Evolutionary conservation across 2,329 filamentous ascomycete genomes (phyloP).

Genomic region (Cercospora sesami): DNA sequence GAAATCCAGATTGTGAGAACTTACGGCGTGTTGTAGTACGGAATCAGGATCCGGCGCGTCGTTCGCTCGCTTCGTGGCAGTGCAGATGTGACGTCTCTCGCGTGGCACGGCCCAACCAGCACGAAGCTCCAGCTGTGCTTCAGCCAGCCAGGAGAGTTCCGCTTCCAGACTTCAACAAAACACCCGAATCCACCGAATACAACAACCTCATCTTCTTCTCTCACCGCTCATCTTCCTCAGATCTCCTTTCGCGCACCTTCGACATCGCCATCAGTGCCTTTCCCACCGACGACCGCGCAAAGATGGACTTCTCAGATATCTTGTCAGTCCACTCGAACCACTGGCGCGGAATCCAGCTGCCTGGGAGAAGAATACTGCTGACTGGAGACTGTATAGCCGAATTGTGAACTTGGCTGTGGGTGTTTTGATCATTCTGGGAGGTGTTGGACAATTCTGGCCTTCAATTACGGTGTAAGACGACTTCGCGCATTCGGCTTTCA

Average conservation of each 20-base stretch:
- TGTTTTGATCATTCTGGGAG: constrained; percentile 83
- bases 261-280: background rate
- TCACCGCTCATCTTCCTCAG: background rate
- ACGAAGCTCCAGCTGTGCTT: constrained; percentile 11
- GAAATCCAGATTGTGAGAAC: background rate
- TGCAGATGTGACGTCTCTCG: background rate
- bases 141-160: constrained; percentile 5
- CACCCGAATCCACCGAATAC: constrained; percentile 7
- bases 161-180: constrained; percentile 15
- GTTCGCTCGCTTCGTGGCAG: background rate
- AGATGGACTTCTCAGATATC: constrained; percentile 88
- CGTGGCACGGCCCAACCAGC: constrained; percentile 3
- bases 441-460: constrained; percentile 70
- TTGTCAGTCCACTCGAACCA: constrained; percentile 63
- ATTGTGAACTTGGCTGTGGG: constrained; percentile 90
- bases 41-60: background rate
- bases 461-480: constrained; percentile 56
- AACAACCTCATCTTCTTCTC: background rate
- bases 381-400: constrained; percentile 60
- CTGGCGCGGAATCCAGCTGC: constrained; percentile 13
- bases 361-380: constrained; percentile 7
- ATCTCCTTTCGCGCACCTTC: background rate
- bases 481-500: background rate
- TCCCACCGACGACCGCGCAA: background rate
- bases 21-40: background rate